A percentile compares a stretch with the other conserved stretches of the same genome.
Evolutionary conservation across 768 basidiomycete species (phyloP).

Genomic region (Phylloporus sp.): DNA sequence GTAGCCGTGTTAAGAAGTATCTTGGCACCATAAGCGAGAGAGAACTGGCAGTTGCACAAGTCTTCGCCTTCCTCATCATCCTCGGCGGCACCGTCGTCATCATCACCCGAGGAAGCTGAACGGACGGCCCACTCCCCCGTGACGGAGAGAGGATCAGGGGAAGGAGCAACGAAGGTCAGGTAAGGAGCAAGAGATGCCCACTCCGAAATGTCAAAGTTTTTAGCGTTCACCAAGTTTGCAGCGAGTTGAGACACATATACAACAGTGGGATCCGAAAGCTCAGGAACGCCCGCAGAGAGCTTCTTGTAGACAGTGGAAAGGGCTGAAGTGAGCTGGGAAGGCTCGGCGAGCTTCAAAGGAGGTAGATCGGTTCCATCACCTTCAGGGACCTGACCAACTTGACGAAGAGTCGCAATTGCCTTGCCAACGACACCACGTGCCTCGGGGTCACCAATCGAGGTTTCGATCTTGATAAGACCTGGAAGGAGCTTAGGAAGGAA

Average conservation of each 20-base stretch:
- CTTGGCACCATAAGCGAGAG: conserved; percentile 97
- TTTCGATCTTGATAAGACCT: conserved; percentile 92
- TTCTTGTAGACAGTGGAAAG: conserved; percentile 85
- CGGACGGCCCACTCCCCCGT: conserved; percentile 86
- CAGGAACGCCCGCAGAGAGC: conserved; percentile 54
- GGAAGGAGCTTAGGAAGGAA: conserved; percentile 96
- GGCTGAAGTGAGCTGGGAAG: conserved; percentile 56
- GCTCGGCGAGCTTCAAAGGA: conserved; percentile 73
- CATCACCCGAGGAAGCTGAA: conserved; percentile 73
- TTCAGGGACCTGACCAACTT: conserved; percentile 86
- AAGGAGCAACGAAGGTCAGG: conserved; percentile 59
- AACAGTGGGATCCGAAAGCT: conserved; percentile 51
- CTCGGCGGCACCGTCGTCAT: conserved; percentile 62
- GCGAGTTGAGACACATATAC: conserved; percentile 77
- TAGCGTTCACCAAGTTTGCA: conserved; percentile 79
- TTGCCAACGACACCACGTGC: conserved; percentile 88
- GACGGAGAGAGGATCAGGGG: conserved; percentile 62
- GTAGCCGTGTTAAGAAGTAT: conserved; percentile 94
- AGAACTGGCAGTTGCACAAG: conserved; percentile 98
- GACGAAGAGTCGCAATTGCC: conserved; percentile 93
- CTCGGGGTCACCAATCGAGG: conserved; percentile 94
- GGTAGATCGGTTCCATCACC: conserved; percentile 88
- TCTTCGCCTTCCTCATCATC: conserved; percentile 99
- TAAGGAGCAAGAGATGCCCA: conserved; percentile 83
- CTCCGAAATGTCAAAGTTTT: conserved; percentile 86